phyloP scores from a whole-genome alignment of 2,329 filamentous ascomycete genomes.

The Fusarium marasasianum region DNA sequence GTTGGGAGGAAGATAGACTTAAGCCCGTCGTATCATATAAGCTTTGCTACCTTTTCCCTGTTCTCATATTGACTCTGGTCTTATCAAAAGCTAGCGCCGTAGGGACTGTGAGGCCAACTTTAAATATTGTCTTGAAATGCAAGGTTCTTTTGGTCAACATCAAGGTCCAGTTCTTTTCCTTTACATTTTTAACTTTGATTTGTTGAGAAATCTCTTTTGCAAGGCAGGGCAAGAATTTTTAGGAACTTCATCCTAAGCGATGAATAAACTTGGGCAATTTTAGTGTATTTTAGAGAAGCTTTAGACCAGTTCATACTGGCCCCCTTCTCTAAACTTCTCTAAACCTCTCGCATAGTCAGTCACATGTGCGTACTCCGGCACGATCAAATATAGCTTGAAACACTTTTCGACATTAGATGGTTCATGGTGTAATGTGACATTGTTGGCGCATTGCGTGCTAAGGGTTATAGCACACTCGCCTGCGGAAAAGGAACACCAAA shows the following conservation, averaged over 20 bases:
- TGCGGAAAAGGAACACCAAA: constrained; percentile 28
- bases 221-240: no score
- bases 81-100: not conserved
- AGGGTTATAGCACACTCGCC: constrained; percentile 36
- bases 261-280: no score
- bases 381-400: constrained; percentile 16
- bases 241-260: no score
- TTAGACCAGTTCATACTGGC: no score
- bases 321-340: no score
- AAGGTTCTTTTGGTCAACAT: not conserved
- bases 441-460: constrained; percentile 37
- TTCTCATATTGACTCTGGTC: no score
- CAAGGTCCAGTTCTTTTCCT: not conserved
- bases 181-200: not conserved
- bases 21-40: not conserved
- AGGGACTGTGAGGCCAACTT: fast-evolving
- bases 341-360: not conserved
- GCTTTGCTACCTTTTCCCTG: not conserved
- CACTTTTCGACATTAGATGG: constrained; percentile 34
- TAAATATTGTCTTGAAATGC: fast-evolving
- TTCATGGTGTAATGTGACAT: constrained; percentile 38
- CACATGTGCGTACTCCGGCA: not conserved
- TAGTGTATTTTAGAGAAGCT: no score
- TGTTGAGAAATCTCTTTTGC: no score
- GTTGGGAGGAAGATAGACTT: not conserved